Base-by-base conservation (phyloP, 228 moss, liverwort and hornwort genomes). In the Sphagnum magellanicum region DNA sequence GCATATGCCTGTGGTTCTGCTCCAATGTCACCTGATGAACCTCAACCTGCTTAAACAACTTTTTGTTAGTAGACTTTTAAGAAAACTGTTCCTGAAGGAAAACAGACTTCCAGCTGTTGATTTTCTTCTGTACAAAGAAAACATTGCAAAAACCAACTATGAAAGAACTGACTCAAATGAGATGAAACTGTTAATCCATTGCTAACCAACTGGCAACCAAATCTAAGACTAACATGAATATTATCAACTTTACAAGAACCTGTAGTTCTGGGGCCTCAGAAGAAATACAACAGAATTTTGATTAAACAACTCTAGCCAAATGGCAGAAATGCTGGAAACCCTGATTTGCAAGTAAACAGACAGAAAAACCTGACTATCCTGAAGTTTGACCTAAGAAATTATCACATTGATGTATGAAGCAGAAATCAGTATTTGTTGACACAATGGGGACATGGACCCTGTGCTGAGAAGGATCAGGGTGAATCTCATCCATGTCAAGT, bases 1-100 rank as follows among this genome's bases (percentile, higher is more conserved):
- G 78, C 88, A 76, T 90, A 88, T 16, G 97, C 93, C 78, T 97
- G 93, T 53, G 97, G 91, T 78, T 93, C 97, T 10, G 97, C 97
- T 78, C 87, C 81, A 67, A 77, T 83, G 67, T 92, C 89, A 72
- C 76, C 66, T 14, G 74, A 80, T 63, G 87, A 83, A 50, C 87
- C 83, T 68, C 78, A 81, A 70, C 83, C 83, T 87, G 76, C 63
- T 74, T 17, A 67, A 50, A 55, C 6, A 49, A 16, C 50, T 15
- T 0, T 48, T 10, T 6, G 64, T 48, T 64, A 64, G 4, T 64
- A 12, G 12, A 8, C 8, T 8, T 8, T 8, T 12, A 55, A 12
- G 55, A 55, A 55, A 8, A 12, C 55, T 32, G 32, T 32, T 32
- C 32, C 32, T 32, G 32, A 32, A 32, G 32, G 32, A 32, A 32